Evolutionary conservation across 1,284 basidiomycete species (phyloP), one percentile per base, ranked within the genome.

Genomic region (Thelephora terrestris): DNA sequence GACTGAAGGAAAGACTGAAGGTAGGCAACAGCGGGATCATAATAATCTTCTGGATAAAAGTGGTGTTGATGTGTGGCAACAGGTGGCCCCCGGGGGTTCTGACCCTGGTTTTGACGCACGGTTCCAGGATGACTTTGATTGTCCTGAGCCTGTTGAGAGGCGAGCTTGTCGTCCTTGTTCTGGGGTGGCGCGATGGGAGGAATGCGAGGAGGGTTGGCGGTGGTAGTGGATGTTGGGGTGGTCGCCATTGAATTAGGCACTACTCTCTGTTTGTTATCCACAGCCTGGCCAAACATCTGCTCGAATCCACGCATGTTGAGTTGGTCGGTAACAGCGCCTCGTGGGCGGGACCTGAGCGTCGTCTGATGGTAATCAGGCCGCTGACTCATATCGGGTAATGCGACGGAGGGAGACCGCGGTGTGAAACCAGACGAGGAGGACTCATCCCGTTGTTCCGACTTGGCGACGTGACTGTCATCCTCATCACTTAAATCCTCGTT

Each of bases 381-480:
- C 34, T 61, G 60, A 14, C 47, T 52, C 34, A 44, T 54, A 57
- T 79, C 77, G 2, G 80, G 79, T 16, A 85, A 67, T 35, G 62
- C 69, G 23, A 70, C 71, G 20, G 76, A 76, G 0, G 81, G 81
- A 2, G 84, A 87, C n/a, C 81, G 75, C 4, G 85, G 84, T 0
- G 84, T 87, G 55, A 76, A 80, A n/a, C 73, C 71, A 6, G 64
- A 67, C 53, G 62, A 61, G 12, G 65, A 67, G 45, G 62, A 61
- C 25, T 64, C 61, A 12, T 51, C 57, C 45, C 58, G 56, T 44
- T 55, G 59, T 55, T 60, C 62, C 50, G 52, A 62, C 58, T 58
- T 55, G 42, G 55, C 56, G 12, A 56, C 51, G 12, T 63, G 58
- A 25, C 68, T 67, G 18, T 68, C 64, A 23, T 53, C 58, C 46